Conservation (phyloP, 2,329 filamentous ascomycete genomes). For the Orbilia ellipsospora region DNA sequence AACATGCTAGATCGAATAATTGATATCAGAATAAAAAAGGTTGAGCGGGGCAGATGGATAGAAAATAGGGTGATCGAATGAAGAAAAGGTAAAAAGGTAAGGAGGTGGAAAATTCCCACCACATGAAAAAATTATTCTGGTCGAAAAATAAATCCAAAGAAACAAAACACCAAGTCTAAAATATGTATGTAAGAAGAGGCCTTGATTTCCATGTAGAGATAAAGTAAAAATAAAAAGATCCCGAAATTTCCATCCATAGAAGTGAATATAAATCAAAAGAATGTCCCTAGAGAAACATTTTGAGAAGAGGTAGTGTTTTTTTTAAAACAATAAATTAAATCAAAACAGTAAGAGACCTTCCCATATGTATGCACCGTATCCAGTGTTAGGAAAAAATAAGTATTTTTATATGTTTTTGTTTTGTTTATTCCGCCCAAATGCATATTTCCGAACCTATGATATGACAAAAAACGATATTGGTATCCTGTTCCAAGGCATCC, state of each 20-base stretch:
- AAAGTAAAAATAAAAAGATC: slow-evolving; percentile 3
- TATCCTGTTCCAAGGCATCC: neutral
- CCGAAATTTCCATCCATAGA: slow-evolving; percentile 13
- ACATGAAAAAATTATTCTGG: slow-evolving; percentile 22
- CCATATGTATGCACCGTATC: slow-evolving; percentile 15
- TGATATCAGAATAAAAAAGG: slow-evolving; percentile 20
- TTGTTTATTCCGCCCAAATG: slow-evolving; percentile 29
- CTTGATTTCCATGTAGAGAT: slow-evolving; percentile 36
- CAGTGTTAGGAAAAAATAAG: neutral
- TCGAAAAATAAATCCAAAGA: slow-evolving; percentile 27
- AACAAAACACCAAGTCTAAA: slow-evolving; percentile 53
- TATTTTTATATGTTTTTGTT: slow-evolving; percentile 13
- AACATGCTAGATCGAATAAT: slow-evolving; percentile 40
- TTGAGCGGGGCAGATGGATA: slow-evolving; percentile 29
- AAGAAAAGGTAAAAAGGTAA: neutral
- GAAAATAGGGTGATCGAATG: slow-evolving; percentile 24
- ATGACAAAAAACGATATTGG: slow-evolving; percentile 3
- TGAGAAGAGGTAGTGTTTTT: neutral
- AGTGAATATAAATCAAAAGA: slow-evolving; percentile 20
- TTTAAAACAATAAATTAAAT: neutral
- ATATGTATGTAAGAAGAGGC: slow-evolving; percentile 42
- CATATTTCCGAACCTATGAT: slow-evolving; percentile 33
- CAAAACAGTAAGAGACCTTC: slow-evolving; percentile 6
- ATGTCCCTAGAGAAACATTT: slow-evolving; percentile 25
- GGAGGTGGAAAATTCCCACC: slow-evolving; percentile 13